Base-by-base conservation (phyloP, 2,329 filamentous ascomycete species). In the Talaromyces sp. region DNA sequence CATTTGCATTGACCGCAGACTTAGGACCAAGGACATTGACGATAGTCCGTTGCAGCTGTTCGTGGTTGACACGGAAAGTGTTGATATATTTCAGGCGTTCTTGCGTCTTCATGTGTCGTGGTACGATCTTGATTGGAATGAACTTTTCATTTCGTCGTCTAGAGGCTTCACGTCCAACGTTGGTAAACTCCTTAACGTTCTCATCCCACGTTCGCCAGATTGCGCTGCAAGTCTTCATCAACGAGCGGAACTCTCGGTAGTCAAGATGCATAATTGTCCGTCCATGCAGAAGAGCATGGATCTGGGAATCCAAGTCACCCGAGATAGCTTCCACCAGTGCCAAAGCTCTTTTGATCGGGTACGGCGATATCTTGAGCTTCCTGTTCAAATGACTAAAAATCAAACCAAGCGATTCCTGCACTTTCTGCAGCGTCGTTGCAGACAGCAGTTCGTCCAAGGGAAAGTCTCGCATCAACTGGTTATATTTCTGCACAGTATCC, bases 291-390 rank as follows among this genome's bases (percentile, higher is more conserved):
- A 99, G 82, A 17, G 89, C 87, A 76, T 97, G 94, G 69, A 99
- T 85, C 66, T 92, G 90, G 59, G 89, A 86, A 73, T 99, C 92
- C 49, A 99, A 83, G 76, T 99, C 96, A 11, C 89, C 91, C 5
- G 96, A 99, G 69, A 99, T 97, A 29, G 94, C 93, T 79, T 97
- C 93, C 11, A 98, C 95, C n/a, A 99, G 86, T 61, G 93, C 91
- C 65, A 99, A 83, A 5, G 95, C 94, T 74, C 96, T 88, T 69
- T 89, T 89, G 72, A 99, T 93, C 0, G 95, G 95, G 74, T 99
- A 99, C 1, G 93, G 93, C 74, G 92, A 97, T 68, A 98, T 93
- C 71, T 94, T 91, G 73, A 99, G 85, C 82, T 99, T 99, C 84
- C 97, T 97, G 84, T 97, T 99, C 76, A 99, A 85, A 77, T 99